Evolutionary conservation across 306 rosid species (phyloP).

Genomic region (Lathyrus oleraceus): DNA sequence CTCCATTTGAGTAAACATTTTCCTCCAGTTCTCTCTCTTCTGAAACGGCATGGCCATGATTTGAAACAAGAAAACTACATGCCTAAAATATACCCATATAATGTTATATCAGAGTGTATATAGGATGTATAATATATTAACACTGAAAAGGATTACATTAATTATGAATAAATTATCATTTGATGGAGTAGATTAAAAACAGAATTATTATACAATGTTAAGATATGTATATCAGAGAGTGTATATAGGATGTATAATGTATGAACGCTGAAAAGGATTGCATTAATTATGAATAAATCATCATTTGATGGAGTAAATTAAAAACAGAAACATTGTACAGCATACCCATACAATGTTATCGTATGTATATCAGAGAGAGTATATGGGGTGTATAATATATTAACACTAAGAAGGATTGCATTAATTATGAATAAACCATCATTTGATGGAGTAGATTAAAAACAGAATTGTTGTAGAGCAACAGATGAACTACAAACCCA

Average conservation of each 20-base stretch:
- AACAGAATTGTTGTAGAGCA: neutral
- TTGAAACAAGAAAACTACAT: slow-evolving; percentile 75
- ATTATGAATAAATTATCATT: neutral
- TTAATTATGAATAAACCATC: neutral
- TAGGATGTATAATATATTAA: slow-evolving; percentile 22
- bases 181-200: neutral
- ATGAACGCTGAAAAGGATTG: no score
- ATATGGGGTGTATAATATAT: no score
- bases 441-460: slow-evolving; percentile 5
- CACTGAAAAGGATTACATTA: neutral
- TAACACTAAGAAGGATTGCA: no score
- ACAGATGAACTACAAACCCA: neutral
- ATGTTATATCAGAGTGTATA: slow-evolving; percentile 16
- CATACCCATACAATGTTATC: no score
- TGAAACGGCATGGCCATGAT: slow-evolving; percentile 53
- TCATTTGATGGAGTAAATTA: neutral
- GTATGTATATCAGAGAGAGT: no score
- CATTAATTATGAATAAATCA: neutral
- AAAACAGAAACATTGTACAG: neutral
- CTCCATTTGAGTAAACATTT: slow-evolving; percentile 65
- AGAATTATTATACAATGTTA: no score
- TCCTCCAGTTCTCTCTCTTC: slow-evolving; percentile 84
- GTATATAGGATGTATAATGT: no score
- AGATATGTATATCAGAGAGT: no score
- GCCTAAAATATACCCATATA: slow-evolving; percentile 62